Base-by-base conservation (phyloP, 2,329 filamentous ascomycete species). In the Paracoccidioides brasiliensis region DNA sequence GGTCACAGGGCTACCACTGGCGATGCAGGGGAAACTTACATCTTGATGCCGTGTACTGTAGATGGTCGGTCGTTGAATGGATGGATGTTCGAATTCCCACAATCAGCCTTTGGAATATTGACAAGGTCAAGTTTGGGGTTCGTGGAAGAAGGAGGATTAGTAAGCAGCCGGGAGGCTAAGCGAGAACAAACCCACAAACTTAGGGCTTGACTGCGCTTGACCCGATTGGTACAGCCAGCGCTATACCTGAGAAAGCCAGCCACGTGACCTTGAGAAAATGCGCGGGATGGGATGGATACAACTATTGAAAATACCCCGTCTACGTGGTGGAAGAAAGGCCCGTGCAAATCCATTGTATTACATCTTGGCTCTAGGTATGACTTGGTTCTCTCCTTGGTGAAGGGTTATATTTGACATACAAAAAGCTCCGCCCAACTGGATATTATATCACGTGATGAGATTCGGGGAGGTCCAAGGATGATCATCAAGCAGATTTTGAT, bases 131-230 rank as follows among this genome's bases (percentile, higher is more conserved):
- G 22, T 42, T 40, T 41, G 50, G n/a, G 38, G 32, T 41, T 14
- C n/a, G 45, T 35, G 33, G 6, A 33, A 22, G 35, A 37, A 41
- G 33, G 33, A 7, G 28, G 59, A 60, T 62, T 61, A 62, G 51
- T 62, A 61, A 62, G 57, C 60, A 43, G 43, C 30, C 42, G 53
- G 55, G 56, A 15, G 51, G 48, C 58, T 62, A 62, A 62, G 61
- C 61, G 61, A 63, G 58, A 51, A 51, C 54, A 56, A 58, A 55
- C 45, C 56, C 53, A 55, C 57, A 22, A 22, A 58, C 55, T 61
- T 61, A 62, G 60, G 59, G 59, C 58, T 60, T 45, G 22, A 6
- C 8, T 1, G 8, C 38, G 38, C 50, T 52, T 42, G 50, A 10
- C 50, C 38, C 12, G 38, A 52, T 52, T 12, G 5, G 50, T 38